A percentile compares a stretch with the other conserved stretches of the same genome.
phyloP scores from a whole-genome alignment of 768 basidiomycete genomes.

The Tylopilus plumbeoviolaceoides region DNA sequence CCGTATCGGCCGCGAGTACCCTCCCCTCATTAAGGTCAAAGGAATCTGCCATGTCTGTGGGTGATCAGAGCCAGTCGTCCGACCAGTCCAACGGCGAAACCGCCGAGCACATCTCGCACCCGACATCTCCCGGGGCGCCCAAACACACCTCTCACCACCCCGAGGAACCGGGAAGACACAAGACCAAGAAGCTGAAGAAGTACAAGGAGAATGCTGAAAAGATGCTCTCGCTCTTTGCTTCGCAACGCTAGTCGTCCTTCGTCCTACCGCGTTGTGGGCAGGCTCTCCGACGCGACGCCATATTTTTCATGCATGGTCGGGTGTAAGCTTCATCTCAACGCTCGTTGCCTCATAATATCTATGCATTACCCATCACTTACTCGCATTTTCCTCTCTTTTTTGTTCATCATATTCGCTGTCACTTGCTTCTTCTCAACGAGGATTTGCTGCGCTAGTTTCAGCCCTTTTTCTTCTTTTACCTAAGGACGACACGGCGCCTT shows the following conservation, averaged over 20 bases:
- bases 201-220: constrained; percentile 88
- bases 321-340: constrained; percentile 19
- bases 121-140: constrained; percentile 30
- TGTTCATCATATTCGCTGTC: background rate
- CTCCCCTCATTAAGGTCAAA: constrained; percentile 69
- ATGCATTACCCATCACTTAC: constrained; percentile 28
- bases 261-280: constrained; percentile 14
- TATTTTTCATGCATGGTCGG: constrained; percentile 1
- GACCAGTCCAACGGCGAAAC: constrained; percentile 63
- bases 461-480: constrained; percentile 8
- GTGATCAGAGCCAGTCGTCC: constrained; percentile 65
- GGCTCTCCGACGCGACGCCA: constrained; percentile 21
- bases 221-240: constrained; percentile 75
- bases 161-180: constrained; percentile 55
- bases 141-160: constrained; percentile 26
- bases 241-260: constrained; percentile 49
- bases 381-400: constrained; percentile 12
- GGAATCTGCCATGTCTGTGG: constrained; percentile 72
- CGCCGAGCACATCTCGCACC: constrained; percentile 21
- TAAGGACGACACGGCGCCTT: constrained; percentile 27
- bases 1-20: constrained; percentile 50
- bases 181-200: constrained; percentile 76
- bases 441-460: constrained; percentile 24
- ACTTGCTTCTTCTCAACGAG: background rate
- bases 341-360: constrained; percentile 22